Evolutionary conservation across 306 rosid species (phyloP).

Genomic region (Cucurbita ficifolia): DNA sequence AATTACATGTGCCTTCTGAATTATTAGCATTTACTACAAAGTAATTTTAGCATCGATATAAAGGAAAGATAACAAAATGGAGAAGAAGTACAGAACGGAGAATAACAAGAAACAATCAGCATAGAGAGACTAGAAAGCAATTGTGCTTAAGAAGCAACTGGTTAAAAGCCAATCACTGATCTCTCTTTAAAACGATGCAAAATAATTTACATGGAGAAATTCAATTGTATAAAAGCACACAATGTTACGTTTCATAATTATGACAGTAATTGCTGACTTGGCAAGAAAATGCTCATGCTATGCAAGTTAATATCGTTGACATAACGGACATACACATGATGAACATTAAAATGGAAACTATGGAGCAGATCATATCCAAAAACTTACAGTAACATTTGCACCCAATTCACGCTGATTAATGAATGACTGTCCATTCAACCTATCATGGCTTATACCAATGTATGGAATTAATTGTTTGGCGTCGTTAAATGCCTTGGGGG

Average conservation of each 20-base stretch:
- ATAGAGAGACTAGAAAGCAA: background rate
- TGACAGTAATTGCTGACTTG: background rate
- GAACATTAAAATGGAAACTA: background rate
- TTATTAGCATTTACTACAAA: background rate
- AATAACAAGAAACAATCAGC: background rate
- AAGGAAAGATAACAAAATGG: background rate
- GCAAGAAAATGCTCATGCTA: background rate
- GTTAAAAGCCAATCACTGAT: background rate
- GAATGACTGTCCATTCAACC: slow-evolving; percentile 73
- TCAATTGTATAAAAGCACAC: background rate
- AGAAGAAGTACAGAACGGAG: background rate
- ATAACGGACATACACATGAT: background rate
- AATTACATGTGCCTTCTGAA: background rate
- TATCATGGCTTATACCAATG: slow-evolving; percentile 70
- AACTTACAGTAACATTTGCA: slow-evolving; percentile 88
- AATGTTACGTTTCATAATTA: background rate
- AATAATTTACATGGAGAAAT: background rate
- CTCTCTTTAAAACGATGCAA: background rate
- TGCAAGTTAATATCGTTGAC: background rate
- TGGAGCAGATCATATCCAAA: background rate
- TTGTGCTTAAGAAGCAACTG: background rate
- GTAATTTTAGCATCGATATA: background rate
- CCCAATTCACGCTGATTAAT: slow-evolving; percentile 49
- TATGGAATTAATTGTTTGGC: slow-evolving; percentile 63
- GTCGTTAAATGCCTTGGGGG: slow-evolving; percentile 52